Conservation (phyloP, 2,329 filamentous ascomycete species). For the Fusarium anguioides region DNA sequence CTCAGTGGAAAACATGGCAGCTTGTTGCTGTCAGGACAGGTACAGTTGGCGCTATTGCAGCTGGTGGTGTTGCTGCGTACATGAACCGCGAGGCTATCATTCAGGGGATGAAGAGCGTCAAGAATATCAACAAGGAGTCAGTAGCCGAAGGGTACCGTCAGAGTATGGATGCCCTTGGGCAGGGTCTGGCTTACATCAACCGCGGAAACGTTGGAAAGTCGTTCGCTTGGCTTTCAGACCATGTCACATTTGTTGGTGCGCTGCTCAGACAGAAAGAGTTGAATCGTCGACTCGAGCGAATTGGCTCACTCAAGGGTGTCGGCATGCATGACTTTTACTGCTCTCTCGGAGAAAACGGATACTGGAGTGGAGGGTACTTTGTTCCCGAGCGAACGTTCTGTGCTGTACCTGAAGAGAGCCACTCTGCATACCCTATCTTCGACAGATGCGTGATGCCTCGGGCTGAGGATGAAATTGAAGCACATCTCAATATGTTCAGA, state of each 20-base stretch:
- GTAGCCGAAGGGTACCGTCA: conserved; percentile 62
- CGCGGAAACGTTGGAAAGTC: conserved; percentile 72
- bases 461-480: conserved; percentile 75
- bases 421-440: conserved; percentile 56
- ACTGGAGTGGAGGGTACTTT: conserved; percentile 69
- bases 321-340: conserved; percentile 82
- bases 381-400: conserved; percentile 82
- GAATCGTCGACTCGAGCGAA: conserved; percentile 70
- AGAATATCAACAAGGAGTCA: conserved; percentile 60
- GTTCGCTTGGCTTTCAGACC: conserved; percentile 81
- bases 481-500: conserved; percentile 76
- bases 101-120: conserved; percentile 58
- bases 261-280: conserved; percentile 80
- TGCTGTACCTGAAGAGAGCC: conserved; percentile 69
- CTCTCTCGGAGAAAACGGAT: conserved; percentile 77
- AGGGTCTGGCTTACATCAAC: conserved; percentile 68
- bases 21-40: conserved; percentile 82
- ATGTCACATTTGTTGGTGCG: conserved; percentile 87
- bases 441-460: conserved; percentile 71
- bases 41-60: conserved; percentile 82
- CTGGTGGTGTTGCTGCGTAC: conserved; percentile 84
- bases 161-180: conserved; percentile 60
- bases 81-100: conserved; percentile 77
- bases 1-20: conserved; percentile 66
- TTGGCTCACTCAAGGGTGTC: conserved; percentile 70